Base-by-base conservation (phyloP, 2,329 filamentous ascomycete species). In the Epichloe sp. region DNA sequence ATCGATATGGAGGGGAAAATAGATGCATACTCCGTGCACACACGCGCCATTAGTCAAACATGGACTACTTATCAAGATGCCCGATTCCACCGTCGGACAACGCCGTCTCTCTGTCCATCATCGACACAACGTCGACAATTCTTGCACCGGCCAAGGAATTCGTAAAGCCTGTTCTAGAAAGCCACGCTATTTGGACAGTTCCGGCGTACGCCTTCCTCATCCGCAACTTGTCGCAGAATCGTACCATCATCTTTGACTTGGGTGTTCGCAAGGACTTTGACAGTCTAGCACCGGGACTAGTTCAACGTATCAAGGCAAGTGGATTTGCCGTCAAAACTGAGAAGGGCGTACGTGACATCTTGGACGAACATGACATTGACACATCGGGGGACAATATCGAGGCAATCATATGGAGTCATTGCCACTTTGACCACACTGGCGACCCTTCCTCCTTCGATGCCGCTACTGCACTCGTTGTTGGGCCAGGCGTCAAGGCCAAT, bases 361-460 rank as follows among this genome's bases (percentile, higher is more conserved):
- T 49, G 47, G 38, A 49, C 26, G 37, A 36, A 2, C 15, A 48
- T 15, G 47, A 19, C 17, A 19, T 48, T 12, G 47, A 49, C 8
- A 49, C 47, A 8, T 49, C 38, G 14, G 14, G 19, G 8, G 10
- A 44, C 3, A 6, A 46, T 26, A 55, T 58, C n/a, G 57, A 62
- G 21, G 58, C 55, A 17, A 53, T 63, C 5, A 54, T 63, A 8
- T 63, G 59, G 60, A 62, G 59, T 17, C 61, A 65, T 31, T 59
- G 55, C 7, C 62, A 65, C 36, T 59, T 59, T 19, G 62, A 65
- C 23, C 61, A 65, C 47, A 55, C 55, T 5, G 62, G 62, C 10
- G 60, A 65, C 26, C 49, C 57, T 1, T 58, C 58, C 0, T 53
- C 54, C 3, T 65, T 64, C 26, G 56, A 57, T 5, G 43, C 56